A percentile compares a stretch with the other conserved stretches of the same genome.
phyloP scores from a whole-genome alignment of 441 rosid species.

The Adansonia gregorii region DNA sequence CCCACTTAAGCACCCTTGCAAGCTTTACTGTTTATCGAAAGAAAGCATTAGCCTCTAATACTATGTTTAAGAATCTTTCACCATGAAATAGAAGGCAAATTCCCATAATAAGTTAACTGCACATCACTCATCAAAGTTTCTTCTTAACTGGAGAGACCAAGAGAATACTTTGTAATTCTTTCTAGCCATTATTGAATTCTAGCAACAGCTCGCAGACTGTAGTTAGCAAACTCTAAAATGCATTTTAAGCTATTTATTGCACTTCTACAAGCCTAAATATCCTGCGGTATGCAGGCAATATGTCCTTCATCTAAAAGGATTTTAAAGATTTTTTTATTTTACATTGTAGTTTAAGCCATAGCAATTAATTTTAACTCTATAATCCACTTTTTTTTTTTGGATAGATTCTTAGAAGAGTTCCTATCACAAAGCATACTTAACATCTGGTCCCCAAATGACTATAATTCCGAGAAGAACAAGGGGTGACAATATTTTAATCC shows the following conservation, averaged over 20 bases:
- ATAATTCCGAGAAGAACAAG: too few species aligned
- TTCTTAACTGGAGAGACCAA: background rate
- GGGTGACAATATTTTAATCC: too few species aligned
- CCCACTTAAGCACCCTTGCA: background rate
- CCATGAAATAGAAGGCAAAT: background rate
- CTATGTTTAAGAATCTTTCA: background rate
- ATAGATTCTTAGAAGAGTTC: too few species aligned
- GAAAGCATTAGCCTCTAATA: background rate
- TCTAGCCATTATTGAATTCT: background rate
- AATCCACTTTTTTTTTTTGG: too few species aligned
- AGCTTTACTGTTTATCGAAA: background rate
- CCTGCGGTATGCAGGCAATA: too few species aligned
- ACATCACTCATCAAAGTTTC: background rate
- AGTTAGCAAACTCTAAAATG: background rate
- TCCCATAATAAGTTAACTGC: background rate
- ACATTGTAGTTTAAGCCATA: too few species aligned
- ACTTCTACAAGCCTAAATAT: background rate
- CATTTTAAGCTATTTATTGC: background rate
- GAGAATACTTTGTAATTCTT: background rate
- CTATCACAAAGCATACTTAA: too few species aligned
- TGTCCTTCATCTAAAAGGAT: too few species aligned
- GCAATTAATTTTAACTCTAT: too few species aligned
- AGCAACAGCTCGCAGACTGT: background rate
- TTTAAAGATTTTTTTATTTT: too few species aligned
- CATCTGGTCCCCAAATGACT: background rate